Evolutionary conservation across 176 grass and related monocot genomes (phyloP).

Genomic region (Alloteropsis semialata): DNA sequence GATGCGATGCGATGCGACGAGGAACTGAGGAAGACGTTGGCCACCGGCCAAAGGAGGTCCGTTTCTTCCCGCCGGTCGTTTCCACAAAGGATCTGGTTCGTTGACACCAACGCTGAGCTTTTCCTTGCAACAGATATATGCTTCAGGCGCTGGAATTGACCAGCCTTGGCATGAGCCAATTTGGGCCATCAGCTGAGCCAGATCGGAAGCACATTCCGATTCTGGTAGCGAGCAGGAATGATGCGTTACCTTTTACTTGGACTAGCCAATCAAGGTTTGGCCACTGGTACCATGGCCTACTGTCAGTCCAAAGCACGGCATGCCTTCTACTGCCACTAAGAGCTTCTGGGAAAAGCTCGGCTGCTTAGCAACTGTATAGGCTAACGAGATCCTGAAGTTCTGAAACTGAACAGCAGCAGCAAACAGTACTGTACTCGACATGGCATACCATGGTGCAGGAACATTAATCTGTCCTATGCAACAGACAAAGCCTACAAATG

Average conservation of each 20-base stretch:
- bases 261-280: not conserved
- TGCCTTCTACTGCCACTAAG: not conserved
- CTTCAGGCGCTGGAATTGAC: not conserved
- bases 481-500: not conserved
- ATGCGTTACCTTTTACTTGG: not conserved
- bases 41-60: not conserved
- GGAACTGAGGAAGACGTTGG: not conserved
- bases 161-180: not conserved
- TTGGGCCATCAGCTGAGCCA: not conserved
- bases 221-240: not conserved
- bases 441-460: not conserved
- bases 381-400: not conserved
- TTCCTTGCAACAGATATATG: conserved; percentile 18
- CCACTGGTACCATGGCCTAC: not conserved
- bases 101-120: not conserved
- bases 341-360: not conserved
- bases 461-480: not conserved
- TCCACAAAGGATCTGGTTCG: conserved; percentile 25
- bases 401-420: not conserved
- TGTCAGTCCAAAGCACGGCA: not conserved
- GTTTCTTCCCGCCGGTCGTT: not conserved
- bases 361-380: not conserved
- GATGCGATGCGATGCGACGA: conserved; percentile 22
- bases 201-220: not conserved
- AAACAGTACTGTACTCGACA: not conserved